Evolutionary conservation across 169 alveolate species (phyloP).

Genomic region (Plasmodium relictum): DNA sequence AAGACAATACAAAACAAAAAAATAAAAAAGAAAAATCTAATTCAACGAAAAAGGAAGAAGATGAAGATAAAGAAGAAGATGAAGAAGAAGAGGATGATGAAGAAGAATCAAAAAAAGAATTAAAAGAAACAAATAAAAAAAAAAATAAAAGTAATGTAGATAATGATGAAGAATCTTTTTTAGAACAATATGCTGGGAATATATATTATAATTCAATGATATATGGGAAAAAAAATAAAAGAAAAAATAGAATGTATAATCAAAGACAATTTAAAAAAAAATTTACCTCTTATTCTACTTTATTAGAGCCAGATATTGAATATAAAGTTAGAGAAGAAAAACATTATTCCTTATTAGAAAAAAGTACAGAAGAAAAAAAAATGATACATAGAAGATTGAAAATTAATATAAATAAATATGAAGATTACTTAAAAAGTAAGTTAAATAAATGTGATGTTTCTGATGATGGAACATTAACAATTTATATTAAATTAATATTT

Average conservation of each 20-base stretch:
- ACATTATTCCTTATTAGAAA: background rate
- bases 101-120: background rate
- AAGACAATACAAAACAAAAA: background rate
- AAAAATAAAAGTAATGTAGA: background rate
- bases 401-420: constrained; percentile 49
- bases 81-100: constrained; percentile 26
- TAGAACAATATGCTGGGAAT: constrained; percentile 1
- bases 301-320: background rate
- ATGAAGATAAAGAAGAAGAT: background rate
- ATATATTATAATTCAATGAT: background rate
- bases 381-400: constrained; percentile 35
- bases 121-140: constrained; percentile 1
- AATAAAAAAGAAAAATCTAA: background rate
- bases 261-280: background rate
- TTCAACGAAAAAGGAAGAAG: background rate
- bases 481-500: constrained; percentile 34
- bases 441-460: constrained; percentile 44
- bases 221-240: background rate
- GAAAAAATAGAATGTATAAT: background rate
- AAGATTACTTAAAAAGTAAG: constrained; percentile 49
- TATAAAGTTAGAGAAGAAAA: background rate
- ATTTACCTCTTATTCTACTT: background rate
- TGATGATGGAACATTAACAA: constrained; percentile 6
- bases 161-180: constrained; percentile 28
- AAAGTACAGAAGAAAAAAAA: constrained; percentile 4